phyloP scores from a whole-genome alignment of 805 yeast genomes.

The Torulaspora gathmanii region DNA sequence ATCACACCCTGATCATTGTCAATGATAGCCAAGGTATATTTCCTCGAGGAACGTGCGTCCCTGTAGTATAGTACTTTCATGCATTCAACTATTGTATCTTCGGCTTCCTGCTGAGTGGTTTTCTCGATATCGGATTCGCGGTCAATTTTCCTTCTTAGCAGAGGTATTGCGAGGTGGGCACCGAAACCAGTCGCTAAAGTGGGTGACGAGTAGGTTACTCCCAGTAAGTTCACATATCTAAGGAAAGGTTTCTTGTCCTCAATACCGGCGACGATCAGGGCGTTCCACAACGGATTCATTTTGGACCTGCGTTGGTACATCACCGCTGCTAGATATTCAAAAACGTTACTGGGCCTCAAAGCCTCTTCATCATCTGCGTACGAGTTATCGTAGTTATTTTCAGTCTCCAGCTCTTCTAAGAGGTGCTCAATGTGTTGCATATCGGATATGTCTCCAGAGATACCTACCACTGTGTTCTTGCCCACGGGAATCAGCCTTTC shows the following conservation, averaged over 20 bases:
- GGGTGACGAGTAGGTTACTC: conserved; percentile 85
- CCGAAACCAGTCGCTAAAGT: conserved; percentile 96
- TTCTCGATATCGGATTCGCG: conserved; percentile 68
- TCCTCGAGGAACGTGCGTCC: conserved; percentile 91
- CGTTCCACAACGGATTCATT: conserved; percentile 96
- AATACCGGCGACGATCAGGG: conserved; percentile 85
- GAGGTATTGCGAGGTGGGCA: conserved; percentile 87
- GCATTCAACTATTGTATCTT: conserved; percentile 69
- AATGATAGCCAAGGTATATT: conserved; percentile 73
- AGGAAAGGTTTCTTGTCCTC: conserved; percentile 68
- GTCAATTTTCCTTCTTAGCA: conserved; percentile 79
- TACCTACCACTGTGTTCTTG: conserved; percentile 79
- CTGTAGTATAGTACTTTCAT: conserved; percentile 95
- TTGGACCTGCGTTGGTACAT: conserved; percentile 84
- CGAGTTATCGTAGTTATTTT: conserved; percentile 67
- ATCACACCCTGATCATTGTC: conserved; percentile 57
- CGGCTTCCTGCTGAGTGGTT: conserved; percentile 69
- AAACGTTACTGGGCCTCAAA: conserved; percentile 80
- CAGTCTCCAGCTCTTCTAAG: conserved; percentile 72
- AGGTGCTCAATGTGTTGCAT: conserved; percentile 75
- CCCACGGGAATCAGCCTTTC: conserved; percentile 87
- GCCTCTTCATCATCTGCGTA: conserved; percentile 46
- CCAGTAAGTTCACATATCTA: conserved; percentile 83
- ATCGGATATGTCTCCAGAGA: conserved; percentile 93
- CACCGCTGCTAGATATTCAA: conserved; percentile 78